phyloP scores from a whole-genome alignment of 345 rosid species.

The Citrus glauca region DNA sequence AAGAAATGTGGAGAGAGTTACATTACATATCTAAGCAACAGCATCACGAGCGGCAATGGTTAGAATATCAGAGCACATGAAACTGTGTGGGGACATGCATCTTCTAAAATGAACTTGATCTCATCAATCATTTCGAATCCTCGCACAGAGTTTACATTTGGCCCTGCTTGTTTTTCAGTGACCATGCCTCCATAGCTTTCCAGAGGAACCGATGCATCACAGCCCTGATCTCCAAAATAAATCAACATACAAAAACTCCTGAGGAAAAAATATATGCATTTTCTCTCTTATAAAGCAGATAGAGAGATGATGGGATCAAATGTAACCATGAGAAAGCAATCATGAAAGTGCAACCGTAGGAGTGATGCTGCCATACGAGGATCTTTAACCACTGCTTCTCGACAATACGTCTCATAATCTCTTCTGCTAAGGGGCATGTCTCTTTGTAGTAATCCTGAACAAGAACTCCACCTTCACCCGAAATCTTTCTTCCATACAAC shows the following conservation, averaged over 20 bases:
- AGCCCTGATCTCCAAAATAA: slow-evolving; percentile 40
- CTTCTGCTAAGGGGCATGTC: slow-evolving; percentile 68
- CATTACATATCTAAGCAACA: slow-evolving; percentile 33
- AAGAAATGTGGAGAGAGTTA: neutral
- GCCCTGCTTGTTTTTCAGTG: slow-evolving; percentile 73
- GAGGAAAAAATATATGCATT: too few species aligned
- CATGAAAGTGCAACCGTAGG: slow-evolving; percentile 80
- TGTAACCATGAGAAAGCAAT: slow-evolving; percentile 71
- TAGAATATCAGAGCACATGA: slow-evolving; percentile 79
- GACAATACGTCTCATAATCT: slow-evolving; percentile 52
- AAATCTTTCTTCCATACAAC: slow-evolving; percentile 12
- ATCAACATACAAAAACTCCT: neutral
- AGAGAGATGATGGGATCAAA: neutral
- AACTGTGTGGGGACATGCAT: slow-evolving; percentile 69
- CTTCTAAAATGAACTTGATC: slow-evolving; percentile 66
- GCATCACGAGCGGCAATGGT: slow-evolving; percentile 79
- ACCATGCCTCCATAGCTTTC: slow-evolving; percentile 56
- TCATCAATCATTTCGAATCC: slow-evolving; percentile 73
- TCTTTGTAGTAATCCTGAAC: slow-evolving; percentile 59
- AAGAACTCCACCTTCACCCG: slow-evolving; percentile 31
- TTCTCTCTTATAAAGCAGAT: too few species aligned
- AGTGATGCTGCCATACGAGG: slow-evolving; percentile 88
- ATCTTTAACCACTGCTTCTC: slow-evolving; percentile 55
- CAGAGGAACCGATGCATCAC: slow-evolving; percentile 68
- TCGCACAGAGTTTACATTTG: slow-evolving; percentile 52